Evolutionary conservation across 1,139 yeast species (phyloP).

Genomic region (Pichia cactophila): DNA sequence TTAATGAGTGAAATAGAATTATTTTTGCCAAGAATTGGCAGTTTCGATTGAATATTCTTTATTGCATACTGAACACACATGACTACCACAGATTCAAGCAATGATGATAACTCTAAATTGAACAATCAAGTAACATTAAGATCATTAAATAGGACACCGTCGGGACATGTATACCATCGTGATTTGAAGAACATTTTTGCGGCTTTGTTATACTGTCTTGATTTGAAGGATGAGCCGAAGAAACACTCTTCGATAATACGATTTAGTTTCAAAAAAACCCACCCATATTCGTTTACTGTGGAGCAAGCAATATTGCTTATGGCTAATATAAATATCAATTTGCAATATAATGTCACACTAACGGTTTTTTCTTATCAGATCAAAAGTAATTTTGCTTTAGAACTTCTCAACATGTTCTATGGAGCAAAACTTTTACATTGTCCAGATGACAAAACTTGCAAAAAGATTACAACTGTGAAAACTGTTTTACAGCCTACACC

Average conservation of each 20-base stretch:
- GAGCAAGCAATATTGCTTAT: conserved; percentile 47
- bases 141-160: conserved; percentile 42
- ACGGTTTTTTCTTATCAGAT: conserved; percentile 58
- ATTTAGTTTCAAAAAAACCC: conserved; percentile 17
- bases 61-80: conserved; percentile 21
- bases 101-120: background rate
- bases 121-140: conserved; percentile 14
- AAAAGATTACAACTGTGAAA: conserved; percentile 34
- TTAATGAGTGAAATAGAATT: no score
- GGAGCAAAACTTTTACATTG: conserved; percentile 65
- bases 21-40: background rate
- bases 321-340: conserved; percentile 40
- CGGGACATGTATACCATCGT: conserved; percentile 44
- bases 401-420: conserved; percentile 49
- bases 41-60: background rate
- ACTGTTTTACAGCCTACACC: conserved; percentile 76
- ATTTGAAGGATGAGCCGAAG: conserved; percentile 11
- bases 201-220: conserved; percentile 18
- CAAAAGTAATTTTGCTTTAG: conserved; percentile 40
- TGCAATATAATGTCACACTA: conserved; percentile 43
- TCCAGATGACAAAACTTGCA: conserved; percentile 65
- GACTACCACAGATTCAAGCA: background rate
- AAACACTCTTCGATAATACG: conserved; percentile 7
- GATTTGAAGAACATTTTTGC: conserved; percentile 53
- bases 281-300: conserved; percentile 49